phyloP scores from a whole-genome alignment of 1,284 basidiomycete species.

The Microbotryomycetes sp. region DNA sequence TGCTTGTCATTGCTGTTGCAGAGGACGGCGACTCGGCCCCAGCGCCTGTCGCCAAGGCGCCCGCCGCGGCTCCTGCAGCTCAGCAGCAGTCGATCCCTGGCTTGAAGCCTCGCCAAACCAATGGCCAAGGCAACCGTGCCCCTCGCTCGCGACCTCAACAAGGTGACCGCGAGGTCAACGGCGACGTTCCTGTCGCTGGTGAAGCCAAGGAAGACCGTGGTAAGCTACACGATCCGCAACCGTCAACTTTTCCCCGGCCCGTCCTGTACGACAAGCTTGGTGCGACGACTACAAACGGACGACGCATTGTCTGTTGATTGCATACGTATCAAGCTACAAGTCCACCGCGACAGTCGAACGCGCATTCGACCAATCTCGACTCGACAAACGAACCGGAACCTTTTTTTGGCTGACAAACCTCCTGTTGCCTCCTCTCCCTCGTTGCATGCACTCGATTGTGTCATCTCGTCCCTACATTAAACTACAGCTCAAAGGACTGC shows the following conservation, averaged over 20 bases:
- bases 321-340: not conserved
- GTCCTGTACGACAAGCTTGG: not conserved
- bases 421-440: no score
- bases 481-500: not conserved
- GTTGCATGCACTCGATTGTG: no score
- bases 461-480: no score
- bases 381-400: no score
- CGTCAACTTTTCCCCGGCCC: conserved; percentile 3
- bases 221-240: conserved; percentile 8
- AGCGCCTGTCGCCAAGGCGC: conserved; percentile 20
- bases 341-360: no score
- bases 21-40: conserved; percentile 23
- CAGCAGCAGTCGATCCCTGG: conserved; percentile 8
- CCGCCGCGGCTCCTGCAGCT: conserved; percentile 12
- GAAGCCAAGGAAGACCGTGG: conserved; percentile 34
- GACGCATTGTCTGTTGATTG: not conserved
- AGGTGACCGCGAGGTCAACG: conserved; percentile 22
- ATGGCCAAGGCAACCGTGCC: conserved; percentile 5
- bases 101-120: conserved; percentile 11
- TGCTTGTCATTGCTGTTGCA: not conserved
- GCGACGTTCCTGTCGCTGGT: conserved; percentile 23
- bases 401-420: no score
- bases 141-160: conserved; percentile 8
- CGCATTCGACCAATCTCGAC: no score
- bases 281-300: not conserved